These are phyloP conservation scores for Boeremia exigua DNA, from an alignment of 2,329 filamentous ascomycete species.

Conservation along the genomic window DNA sequence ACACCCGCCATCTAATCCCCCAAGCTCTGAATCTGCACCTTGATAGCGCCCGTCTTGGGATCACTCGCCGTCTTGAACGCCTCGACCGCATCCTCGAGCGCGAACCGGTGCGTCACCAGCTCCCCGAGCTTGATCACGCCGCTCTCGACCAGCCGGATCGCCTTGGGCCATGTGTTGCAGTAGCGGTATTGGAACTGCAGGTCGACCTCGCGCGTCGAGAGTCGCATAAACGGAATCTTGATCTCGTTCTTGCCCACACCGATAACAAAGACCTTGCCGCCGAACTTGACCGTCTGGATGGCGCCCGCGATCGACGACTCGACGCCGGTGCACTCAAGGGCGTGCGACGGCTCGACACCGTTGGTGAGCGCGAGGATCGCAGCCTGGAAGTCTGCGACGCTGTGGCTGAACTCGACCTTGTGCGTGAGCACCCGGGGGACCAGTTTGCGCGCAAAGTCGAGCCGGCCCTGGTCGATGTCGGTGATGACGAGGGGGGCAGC, in stretches of 20 bases:
- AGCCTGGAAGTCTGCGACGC: conserved; percentile 73
- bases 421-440: conserved; percentile 81
- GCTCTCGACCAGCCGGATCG: conserved; percentile 84
- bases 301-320: conserved; percentile 86
- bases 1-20: not conserved
- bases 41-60: conserved; percentile 93
- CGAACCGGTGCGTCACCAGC: conserved; percentile 87
- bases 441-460: conserved; percentile 84
- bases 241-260: conserved; percentile 96
- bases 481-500: conserved; percentile 92
- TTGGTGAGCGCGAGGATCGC: conserved; percentile 74
- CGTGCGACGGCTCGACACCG: conserved; percentile 79
- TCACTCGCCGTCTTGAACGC: conserved; percentile 90
- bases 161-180: conserved; percentile 93
- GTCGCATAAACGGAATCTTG: conserved; percentile 92
- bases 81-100: conserved; percentile 83
- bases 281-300: conserved; percentile 91
- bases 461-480: conserved; percentile 86
- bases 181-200: conserved; percentile 97
- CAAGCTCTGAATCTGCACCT: conserved; percentile 65
- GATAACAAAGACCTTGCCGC: conserved; percentile 95
- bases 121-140: conserved; percentile 81
- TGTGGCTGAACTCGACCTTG: conserved; percentile 69
- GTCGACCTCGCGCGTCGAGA: conserved; percentile 90
- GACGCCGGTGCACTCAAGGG: conserved; percentile 93